phyloP scores from a whole-genome alignment of 306 rosid genomes.

The Albizia julibrissin region DNA sequence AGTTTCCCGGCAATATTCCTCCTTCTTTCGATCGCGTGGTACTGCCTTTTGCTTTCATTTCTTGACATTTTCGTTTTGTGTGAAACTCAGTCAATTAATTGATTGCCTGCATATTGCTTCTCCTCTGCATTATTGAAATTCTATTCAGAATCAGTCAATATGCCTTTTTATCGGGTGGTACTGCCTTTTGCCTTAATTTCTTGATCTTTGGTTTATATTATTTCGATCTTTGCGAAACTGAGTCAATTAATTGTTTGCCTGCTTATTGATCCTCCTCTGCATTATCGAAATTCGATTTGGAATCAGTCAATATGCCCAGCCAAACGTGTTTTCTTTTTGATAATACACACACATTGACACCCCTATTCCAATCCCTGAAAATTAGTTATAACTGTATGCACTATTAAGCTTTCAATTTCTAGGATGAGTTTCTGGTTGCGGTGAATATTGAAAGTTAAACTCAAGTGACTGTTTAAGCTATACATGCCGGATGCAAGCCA shows the following conservation, averaged over 20 bases:
- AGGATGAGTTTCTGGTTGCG: not conserved
- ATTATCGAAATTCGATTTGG: not conserved
- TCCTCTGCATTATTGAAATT: not conserved
- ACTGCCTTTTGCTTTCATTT: not conserved
- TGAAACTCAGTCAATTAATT: not conserved
- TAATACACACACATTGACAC: not conserved
- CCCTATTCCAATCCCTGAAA: too few relatives aligned
- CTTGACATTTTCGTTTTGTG: not conserved
- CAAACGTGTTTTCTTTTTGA: not conserved
- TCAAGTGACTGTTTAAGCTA: not conserved
- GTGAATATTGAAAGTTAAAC: not conserved
- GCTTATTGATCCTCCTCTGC: not conserved
- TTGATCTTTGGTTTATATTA: not conserved
- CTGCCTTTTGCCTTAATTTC: not conserved
- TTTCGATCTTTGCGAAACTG: not conserved
- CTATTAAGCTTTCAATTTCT: not conserved
- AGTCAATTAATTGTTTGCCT: not conserved
- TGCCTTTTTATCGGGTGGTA: slow-evolving; percentile 50
- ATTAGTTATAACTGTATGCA: too few relatives aligned
- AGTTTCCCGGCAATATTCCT: slow-evolving; percentile 43
- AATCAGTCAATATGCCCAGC: not conserved
- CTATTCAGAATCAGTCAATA: not conserved
- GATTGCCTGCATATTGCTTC: not conserved
- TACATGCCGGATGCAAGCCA: not conserved
- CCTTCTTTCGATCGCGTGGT: slow-evolving; percentile 58